Evolutionary conservation across 2,329 filamentous ascomycete genomes (phyloP).

Genomic region (Apiospora pterosperma): DNA sequence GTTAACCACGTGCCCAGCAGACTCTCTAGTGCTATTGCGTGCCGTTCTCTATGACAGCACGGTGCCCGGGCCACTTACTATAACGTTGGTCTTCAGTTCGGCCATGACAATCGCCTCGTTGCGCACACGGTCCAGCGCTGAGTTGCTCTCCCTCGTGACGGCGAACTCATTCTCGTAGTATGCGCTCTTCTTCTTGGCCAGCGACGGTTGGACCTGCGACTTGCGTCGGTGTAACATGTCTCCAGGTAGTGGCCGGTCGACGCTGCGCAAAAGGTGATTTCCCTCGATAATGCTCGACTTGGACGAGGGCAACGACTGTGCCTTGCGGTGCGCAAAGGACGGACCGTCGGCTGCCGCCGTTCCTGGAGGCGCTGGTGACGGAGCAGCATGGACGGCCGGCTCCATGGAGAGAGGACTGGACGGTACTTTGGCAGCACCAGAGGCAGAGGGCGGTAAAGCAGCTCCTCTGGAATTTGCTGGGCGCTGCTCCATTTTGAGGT

Average conservation of each 20-base stretch:
- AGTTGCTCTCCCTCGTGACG: constrained; percentile 25
- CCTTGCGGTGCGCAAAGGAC: constrained; percentile 31
- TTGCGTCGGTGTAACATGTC: constrained; percentile 29
- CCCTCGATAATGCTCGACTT: constrained; percentile 28
- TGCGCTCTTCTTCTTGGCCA: constrained; percentile 35
- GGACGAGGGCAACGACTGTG: constrained; percentile 15
- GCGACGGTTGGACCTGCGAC: constrained; percentile 27
- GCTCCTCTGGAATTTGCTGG: not conserved
- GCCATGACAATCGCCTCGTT: constrained; percentile 58
- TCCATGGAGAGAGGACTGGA: not conserved
- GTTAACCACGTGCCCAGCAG: not conserved
- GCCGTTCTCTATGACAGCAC: not conserved
- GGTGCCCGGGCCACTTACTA: constrained; percentile 41
- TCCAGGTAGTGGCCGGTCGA: constrained; percentile 37
- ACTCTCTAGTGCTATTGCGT: not conserved
- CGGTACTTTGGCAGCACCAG: not conserved
- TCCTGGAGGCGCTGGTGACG: constrained; percentile 10
- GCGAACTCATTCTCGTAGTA: constrained; percentile 46
- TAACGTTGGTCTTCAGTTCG: constrained; percentile 62
- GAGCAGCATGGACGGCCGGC: constrained; percentile 7
- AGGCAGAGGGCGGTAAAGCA: not conserved
- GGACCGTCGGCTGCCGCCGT: constrained; percentile 9
- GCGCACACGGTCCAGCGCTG: constrained; percentile 42
- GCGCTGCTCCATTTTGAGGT: not conserved
- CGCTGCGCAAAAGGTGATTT: constrained; percentile 34